phyloP scores from a whole-genome alignment of 345 rosid genomes.

The Melaleuca quinquenervia region DNA sequence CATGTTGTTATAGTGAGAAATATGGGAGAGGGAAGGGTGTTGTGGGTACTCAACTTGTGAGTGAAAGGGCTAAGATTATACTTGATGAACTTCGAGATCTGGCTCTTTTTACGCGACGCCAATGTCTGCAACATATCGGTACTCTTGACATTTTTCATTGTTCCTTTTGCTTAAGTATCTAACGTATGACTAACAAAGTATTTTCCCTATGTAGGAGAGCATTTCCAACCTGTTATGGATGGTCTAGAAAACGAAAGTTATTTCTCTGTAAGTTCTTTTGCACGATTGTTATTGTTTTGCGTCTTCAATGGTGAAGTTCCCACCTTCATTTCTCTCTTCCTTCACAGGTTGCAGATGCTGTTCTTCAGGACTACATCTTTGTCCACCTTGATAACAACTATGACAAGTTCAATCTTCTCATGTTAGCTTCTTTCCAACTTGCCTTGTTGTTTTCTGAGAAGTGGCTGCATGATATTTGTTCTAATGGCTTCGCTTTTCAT shows the following conservation, averaged over 20 bases:
- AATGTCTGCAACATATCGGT: slow-evolving; percentile 85
- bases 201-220: slow-evolving; percentile 46
- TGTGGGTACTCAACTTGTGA: slow-evolving; percentile 72
- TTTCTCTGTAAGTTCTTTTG: slow-evolving; percentile 28
- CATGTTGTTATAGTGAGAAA: slow-evolving; percentile 44
- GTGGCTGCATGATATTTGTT: background rate
- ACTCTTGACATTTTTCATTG: background rate
- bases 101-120: slow-evolving; percentile 58
- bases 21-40: slow-evolving; percentile 53
- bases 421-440: slow-evolving; percentile 28
- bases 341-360: slow-evolving; percentile 66
- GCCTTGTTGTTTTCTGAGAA: background rate
- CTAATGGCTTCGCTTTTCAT: background rate
- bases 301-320: background rate
- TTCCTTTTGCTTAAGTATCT: background rate
- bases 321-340: background rate
- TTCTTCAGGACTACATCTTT: slow-evolving; percentile 59
- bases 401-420: slow-evolving; percentile 90
- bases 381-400: slow-evolving; percentile 72
- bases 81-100: slow-evolving; percentile 71
- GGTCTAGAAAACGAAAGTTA: slow-evolving; percentile 51
- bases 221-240: slow-evolving; percentile 57
- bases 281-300: background rate
- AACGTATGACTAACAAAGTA: slow-evolving; percentile 4
- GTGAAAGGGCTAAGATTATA: slow-evolving; percentile 83